Evolutionary conservation across 1,284 basidiomycete species (phyloP), one percentile per base, ranked within the genome.

Genomic region (Fomitopsis pinicola): DNA sequence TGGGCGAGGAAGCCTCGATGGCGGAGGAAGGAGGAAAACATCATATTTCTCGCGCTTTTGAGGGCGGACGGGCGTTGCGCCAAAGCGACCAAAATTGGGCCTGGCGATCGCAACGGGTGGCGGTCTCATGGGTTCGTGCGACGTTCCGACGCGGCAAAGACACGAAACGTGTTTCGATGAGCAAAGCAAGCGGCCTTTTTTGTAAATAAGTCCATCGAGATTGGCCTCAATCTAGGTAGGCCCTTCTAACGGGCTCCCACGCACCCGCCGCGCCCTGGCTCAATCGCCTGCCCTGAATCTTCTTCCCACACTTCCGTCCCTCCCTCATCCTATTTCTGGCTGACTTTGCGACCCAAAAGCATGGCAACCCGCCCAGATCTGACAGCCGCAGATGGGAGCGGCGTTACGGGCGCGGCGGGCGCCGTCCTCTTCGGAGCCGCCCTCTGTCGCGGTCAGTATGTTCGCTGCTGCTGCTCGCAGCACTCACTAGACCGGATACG

Each of bases 91-190:
- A 70, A 67, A 78, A 70, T 74, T 75, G 76, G 78, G 74, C 76
- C 71, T 75, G 72, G 76, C 79, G 75, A 78, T 77, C 73, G 78
- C 77, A 78, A 80, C 78, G 72, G 74, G 72, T 71, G 75, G 75
- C 72, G 75, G 75, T 73, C 70, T 68, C 70, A 72, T 71, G 70
- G 71, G 73, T 73, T 70, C 68, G 71, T 66, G 69, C 71, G 68
- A 77, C 77, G 76, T 75, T 73, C 70, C 71, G 75, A 75, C 79
- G 77, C 75, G 80, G 80, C 76, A 72, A 73, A 71, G 72, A 78
- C 80, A 77, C 78, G 73, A 77, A 82, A 81, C 80, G 80, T 81
- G 80, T 82, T 80, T 81, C 81, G 80, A 80, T 76, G 79, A 78
- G 78, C 74, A 71, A 69, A 69, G 62, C 63, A 55, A 67, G 67